Conservation (phyloP, 257 asterid genomes). For the Salvia hispanica region DNA sequence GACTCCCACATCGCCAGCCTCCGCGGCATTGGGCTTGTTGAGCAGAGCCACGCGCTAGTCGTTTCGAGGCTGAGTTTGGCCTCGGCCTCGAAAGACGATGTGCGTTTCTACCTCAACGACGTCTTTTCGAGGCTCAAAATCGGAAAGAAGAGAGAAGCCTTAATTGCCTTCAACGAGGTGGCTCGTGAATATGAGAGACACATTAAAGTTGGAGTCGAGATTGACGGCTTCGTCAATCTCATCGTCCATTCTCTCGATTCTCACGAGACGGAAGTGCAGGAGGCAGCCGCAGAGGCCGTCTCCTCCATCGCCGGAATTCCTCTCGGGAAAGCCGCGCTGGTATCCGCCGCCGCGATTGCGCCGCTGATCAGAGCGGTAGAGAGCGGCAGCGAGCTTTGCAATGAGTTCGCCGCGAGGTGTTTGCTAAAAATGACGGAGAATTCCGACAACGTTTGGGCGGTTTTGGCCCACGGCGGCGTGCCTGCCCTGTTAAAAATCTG, state of each 20-base stretch:
- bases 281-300: conserved; percentile 61
- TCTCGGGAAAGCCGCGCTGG: conserved; percentile 39
- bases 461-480: conserved; percentile 95
- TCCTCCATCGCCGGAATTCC: conserved; percentile 57
- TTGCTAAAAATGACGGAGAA: conserved; percentile 79
- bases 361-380: conserved; percentile 72
- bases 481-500: conserved; percentile 76
- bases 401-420: conserved; percentile 66
- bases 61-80: conserved; percentile 58
- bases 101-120: conserved; percentile 65
- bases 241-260: conserved; percentile 71
- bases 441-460: conserved; percentile 89
- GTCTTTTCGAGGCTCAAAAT: conserved; percentile 68
- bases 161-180: conserved; percentile 57
- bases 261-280: conserved; percentile 55
- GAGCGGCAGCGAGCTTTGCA: conserved; percentile 59
- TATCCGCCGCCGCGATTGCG: conserved; percentile 59
- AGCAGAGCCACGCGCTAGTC: conserved; percentile 67
- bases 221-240: conserved; percentile 49
- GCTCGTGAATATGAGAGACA: conserved; percentile 68
- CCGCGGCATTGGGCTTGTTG: conserved; percentile 62
- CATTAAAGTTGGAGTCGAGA: conserved; percentile 53
- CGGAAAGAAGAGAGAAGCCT: conserved; percentile 90
- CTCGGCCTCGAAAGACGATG: conserved; percentile 74
- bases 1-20: conserved; percentile 49